Base-by-base conservation (phyloP, 2,329 filamentous ascomycete species). In the Orbilia oligospora region DNA sequence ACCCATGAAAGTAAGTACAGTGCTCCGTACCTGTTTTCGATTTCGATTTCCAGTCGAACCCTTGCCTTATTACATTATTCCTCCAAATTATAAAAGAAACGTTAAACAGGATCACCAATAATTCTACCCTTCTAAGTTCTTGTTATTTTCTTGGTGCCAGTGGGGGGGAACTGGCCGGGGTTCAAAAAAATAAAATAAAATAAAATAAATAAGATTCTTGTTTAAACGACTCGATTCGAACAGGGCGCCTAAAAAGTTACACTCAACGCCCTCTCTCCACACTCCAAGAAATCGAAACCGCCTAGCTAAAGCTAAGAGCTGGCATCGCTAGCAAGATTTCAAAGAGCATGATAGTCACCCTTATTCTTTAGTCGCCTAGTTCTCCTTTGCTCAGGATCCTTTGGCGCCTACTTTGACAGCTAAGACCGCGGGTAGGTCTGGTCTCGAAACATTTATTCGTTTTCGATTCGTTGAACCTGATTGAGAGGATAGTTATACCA, bases 201-300 rank as follows among this genome's bases (percentile, higher is more conserved):
- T 3, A 30, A 14, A 38, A 38, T 14, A 5, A 38, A 41, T 3
- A 41, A 41, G 33, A 41, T 30, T 24, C 20, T 20, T n/a, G 24
- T 46, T 30, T 44, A 44, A 38, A 67, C 48, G 64, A 68, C 12
- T 30, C 18, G 46, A n/a, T 0, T 24, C 48, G 20, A 46, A 24
- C 49, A 20, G 55, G 55, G 73, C 73, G 73, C 73, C 71, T 70
- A 71, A 77, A 48, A 22, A 48, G 66, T 77, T 71, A 71, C 61
- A 49, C 33, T 58, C 65, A 44, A 76, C 72, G 72, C 58, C 69
- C 55, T 46, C 46, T 16, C 56, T 30, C 27, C 30, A 46, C 27
- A 20, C 44, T 33, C 36, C 55, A 67, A 18, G 22, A 44, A 58
- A 36, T 58, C 44, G 18, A 30, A 41, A 41, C 38, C 48, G n/a